These are phyloP conservation scores for Ampelocalamus luodianensis DNA, from an alignment of 176 grass and related monocot species.

Conservation along the genomic window DNA sequence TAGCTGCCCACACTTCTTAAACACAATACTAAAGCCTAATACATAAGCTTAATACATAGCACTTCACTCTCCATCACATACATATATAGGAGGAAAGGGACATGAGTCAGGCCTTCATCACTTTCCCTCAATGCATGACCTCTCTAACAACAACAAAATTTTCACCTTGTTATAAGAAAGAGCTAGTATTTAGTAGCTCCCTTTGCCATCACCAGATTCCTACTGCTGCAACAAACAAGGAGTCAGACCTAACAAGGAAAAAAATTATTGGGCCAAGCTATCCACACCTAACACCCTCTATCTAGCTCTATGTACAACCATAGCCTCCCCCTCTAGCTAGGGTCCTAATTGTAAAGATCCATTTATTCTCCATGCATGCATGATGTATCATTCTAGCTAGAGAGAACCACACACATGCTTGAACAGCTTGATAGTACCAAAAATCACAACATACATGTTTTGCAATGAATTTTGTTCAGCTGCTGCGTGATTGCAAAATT, in stretches of 20 bases:
- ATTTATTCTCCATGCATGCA: constrained; percentile 41
- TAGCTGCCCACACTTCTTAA: no score
- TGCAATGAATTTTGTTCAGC: no score
- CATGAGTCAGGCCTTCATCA: constrained; percentile 59
- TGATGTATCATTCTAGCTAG: no score
- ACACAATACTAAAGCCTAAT: background rate
- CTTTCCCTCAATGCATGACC: constrained; percentile 44
- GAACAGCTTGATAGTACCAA: no score
- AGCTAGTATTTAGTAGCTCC: background rate
- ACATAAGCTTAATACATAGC: constrained; percentile 37
- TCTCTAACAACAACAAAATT: constrained; percentile 39
- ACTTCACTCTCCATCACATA: constrained; percentile 39
- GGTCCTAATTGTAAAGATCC: constrained; percentile 37
- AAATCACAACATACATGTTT: no score
- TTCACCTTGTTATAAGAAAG: constrained; percentile 50
- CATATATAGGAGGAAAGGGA: constrained; percentile 53
- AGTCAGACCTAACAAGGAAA: constrained; percentile 59
- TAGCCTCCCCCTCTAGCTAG: constrained; percentile 28
- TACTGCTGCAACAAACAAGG: constrained; percentile 45
- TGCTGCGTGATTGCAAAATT: no score
- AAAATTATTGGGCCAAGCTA: constrained; percentile 50
- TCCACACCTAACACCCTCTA: constrained; percentile 54
- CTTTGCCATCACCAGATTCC: constrained; percentile 46
- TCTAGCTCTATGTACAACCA: constrained; percentile 38
- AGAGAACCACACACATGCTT: no score